Percentiles rank a stretch among this genome's conserved stretches.
Evolutionary conservation across 257 asterid species (phyloP).

Genomic region (Cruciata laevipes): DNA sequence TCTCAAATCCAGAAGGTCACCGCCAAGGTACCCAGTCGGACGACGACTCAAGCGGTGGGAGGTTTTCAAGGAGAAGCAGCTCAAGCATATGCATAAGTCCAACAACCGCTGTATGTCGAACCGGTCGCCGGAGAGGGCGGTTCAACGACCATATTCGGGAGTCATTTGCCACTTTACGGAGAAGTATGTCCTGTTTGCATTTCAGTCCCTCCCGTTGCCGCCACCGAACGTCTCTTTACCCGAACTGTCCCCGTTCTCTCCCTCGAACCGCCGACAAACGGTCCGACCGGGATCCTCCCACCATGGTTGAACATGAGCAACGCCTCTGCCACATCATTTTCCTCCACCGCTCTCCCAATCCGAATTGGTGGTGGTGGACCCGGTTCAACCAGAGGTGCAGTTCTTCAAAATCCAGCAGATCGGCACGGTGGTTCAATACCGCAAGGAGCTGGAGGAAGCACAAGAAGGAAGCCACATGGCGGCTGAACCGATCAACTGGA

Average conservation of each 20-base stretch:
- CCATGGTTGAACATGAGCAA: constrained; percentile 49
- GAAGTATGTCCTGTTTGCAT: constrained; percentile 53
- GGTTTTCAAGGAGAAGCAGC: constrained; percentile 78
- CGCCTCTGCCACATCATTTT: constrained; percentile 38
- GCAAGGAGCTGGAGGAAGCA: constrained; percentile 66
- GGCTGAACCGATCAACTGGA: constrained; percentile 67
- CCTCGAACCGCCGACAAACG: constrained; percentile 24
- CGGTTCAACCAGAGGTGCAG: constrained; percentile 24
- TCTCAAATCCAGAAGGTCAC: constrained; percentile 69
- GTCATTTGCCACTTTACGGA: constrained; percentile 77
- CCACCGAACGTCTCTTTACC: constrained; percentile 22
- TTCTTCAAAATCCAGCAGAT: constrained; percentile 37
- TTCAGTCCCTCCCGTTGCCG: constrained; percentile 24
- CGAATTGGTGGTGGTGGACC: constrained; percentile 43
- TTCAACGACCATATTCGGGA: constrained; percentile 64
- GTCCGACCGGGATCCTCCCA: constrained; percentile 21
- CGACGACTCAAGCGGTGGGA: constrained; percentile 96
- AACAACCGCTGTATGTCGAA: too few relatives aligned
- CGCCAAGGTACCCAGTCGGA: constrained; percentile 73
- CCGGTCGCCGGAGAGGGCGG: constrained; percentile 48
- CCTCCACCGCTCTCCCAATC: constrained; percentile 52
- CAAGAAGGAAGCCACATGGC: constrained; percentile 80
- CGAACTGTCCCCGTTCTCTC: constrained; percentile 46
- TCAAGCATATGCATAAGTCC: constrained; percentile 46
- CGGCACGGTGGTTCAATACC: constrained; percentile 40